phyloP scores from a whole-genome alignment of 2,329 filamentous ascomycete genomes.

The Epichloe baconii region DNA sequence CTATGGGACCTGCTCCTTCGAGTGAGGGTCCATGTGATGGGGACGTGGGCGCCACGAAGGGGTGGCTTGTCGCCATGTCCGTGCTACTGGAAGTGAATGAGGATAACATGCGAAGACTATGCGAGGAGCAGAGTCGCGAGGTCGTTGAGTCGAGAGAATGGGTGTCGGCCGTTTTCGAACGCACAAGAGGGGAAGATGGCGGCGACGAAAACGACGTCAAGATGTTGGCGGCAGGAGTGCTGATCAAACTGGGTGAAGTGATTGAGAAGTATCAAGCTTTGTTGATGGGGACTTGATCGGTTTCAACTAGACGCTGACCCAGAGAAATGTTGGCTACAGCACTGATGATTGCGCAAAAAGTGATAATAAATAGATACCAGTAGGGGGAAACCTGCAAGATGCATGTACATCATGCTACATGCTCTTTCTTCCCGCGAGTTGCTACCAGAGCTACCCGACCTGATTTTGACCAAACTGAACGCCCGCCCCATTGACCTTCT shows the following conservation, averaged over 20 bases:
- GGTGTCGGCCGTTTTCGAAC: constrained; percentile 64
- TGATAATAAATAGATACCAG: too few relatives aligned
- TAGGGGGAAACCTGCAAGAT: too few relatives aligned
- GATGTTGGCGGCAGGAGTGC: constrained; percentile 61
- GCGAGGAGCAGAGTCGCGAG: constrained; percentile 59
- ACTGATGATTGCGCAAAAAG: not conserved
- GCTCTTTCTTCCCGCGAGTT: not conserved
- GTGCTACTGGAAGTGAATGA: constrained; percentile 73
- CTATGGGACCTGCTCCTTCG: constrained; percentile 70
- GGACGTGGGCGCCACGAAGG: constrained; percentile 56
- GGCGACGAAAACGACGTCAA: constrained; percentile 68
- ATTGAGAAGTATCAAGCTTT: constrained; percentile 69
- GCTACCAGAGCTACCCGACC: not conserved
- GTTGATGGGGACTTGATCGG: constrained; percentile 54
- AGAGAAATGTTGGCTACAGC: not conserved
- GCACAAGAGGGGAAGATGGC: constrained; percentile 34
- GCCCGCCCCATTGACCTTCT: not conserved
- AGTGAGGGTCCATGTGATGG: constrained; percentile 45
- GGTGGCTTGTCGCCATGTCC: constrained; percentile 66
- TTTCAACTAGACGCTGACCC: constrained; percentile 10
- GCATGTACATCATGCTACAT: not conserved
- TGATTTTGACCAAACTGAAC: not conserved
- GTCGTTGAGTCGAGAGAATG: constrained; percentile 80
- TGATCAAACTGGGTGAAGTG: constrained; percentile 68
- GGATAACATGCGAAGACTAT: constrained; percentile 56